These are phyloP conservation scores for Poterioochromonas sp. DNA, from an alignment of 352 stramenopile genomes.

Conservation along the genomic window DNA sequence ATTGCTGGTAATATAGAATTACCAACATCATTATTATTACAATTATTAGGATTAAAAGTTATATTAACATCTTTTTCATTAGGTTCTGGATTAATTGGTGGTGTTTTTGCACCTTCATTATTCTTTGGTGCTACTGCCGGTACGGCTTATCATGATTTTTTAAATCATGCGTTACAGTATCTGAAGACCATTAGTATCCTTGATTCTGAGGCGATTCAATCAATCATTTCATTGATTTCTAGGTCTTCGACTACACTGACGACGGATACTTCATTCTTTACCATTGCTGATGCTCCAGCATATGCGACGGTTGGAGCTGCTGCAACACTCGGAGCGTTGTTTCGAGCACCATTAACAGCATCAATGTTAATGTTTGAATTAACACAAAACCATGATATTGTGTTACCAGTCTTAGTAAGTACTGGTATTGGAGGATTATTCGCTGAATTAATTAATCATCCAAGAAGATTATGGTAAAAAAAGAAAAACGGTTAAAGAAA, in stretches of 20 bases:
- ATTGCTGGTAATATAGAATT: slow-evolving; percentile 30
- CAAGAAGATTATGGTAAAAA: neutral
- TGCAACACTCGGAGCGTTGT: slow-evolving; percentile 55
- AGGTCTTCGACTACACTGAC: neutral
- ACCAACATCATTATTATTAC: slow-evolving; percentile 44
- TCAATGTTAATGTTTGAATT: slow-evolving; percentile 47
- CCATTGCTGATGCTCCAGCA: slow-evolving; percentile 44
- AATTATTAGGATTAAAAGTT: slow-evolving; percentile 52
- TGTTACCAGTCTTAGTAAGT: neutral
- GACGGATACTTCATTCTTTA: slow-evolving; percentile 26
- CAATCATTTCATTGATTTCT: neutral
- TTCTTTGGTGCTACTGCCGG: slow-evolving; percentile 62
- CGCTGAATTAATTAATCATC: neutral
- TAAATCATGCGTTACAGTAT: neutral
- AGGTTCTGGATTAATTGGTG: slow-evolving; percentile 60
- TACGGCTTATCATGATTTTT: slow-evolving; percentile 49
- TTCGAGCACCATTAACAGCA: slow-evolving; percentile 59
- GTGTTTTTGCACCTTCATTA: slow-evolving; percentile 62
- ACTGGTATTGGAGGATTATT: slow-evolving; percentile 3
- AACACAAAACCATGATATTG: slow-evolving; percentile 32
- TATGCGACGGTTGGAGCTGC: slow-evolving; percentile 66
- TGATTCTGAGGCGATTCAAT: neutral
- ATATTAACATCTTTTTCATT: slow-evolving; percentile 55
- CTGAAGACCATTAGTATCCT: neutral
- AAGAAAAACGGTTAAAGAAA: no score